phyloP scores from a whole-genome alignment of 805 yeast species.

The Spathaspora girioi region DNA sequence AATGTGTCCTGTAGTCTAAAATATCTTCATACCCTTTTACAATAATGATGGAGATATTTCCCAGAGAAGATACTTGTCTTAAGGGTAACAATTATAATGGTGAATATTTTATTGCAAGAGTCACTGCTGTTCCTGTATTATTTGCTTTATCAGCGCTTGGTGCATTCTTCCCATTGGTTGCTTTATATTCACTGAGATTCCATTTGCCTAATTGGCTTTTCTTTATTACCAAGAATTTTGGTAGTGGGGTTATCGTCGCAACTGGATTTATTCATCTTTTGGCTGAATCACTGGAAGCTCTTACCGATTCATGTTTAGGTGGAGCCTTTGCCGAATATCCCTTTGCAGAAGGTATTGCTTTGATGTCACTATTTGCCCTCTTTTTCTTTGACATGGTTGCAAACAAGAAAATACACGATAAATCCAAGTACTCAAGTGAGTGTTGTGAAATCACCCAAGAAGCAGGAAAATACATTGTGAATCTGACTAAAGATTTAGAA shows the following conservation, averaged over 20 bases:
- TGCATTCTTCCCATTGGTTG: constrained; percentile 27
- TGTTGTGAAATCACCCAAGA: not conserved
- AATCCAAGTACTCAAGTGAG: not conserved
- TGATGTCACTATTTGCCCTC: constrained; percentile 27
- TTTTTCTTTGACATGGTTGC: constrained; percentile 27
- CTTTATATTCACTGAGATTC: constrained; percentile 16
- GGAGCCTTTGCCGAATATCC: constrained; percentile 24
- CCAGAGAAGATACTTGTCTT: constrained; percentile 6
- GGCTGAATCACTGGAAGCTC: constrained; percentile 25
- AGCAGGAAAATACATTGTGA: not conserved
- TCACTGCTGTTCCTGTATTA: constrained; percentile 27
- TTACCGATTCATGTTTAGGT: constrained; percentile 25
- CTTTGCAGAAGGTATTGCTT: constrained; percentile 30
- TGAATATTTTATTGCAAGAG: constrained; percentile 20
- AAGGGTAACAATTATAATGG: constrained; percentile 19
- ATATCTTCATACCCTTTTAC: not conserved
- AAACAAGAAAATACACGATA: constrained; percentile 10
- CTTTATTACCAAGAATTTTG: constrained; percentile 26
- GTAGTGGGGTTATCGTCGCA: constrained; percentile 34
- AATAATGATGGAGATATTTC: not conserved
- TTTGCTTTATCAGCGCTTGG: constrained; percentile 28
- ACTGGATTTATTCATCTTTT: constrained; percentile 34
- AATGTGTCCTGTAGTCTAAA: not conserved
- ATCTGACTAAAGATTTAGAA: not conserved
- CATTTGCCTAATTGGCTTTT: constrained; percentile 23